Evolutionary conservation across 306 rosid species (phyloP).

Genomic region (Lablab purpureus): DNA sequence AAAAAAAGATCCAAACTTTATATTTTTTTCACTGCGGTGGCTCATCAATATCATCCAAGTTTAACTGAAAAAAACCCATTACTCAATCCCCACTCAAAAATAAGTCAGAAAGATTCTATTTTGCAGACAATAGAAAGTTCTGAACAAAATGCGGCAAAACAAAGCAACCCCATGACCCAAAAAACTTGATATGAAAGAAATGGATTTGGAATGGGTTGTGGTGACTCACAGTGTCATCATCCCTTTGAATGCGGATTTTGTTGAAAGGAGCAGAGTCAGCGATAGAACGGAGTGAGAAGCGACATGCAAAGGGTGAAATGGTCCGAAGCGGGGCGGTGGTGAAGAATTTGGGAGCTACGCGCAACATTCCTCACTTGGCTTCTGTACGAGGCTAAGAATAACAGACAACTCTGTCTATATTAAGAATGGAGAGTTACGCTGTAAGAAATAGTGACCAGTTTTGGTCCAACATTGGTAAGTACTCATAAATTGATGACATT

Average conservation of each 20-base stretch:
- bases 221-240: constrained; percentile 63
- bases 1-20: constrained; percentile 1
- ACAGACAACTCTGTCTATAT: neutral
- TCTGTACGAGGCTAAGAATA: neutral
- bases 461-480: too few relatives aligned
- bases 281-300: constrained; percentile 76
- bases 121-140: neutral
- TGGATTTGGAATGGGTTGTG: neutral
- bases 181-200: neutral
- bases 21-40: neutral
- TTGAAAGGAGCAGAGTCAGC: constrained; percentile 80
- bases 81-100: neutral
- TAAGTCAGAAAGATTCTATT: neutral
- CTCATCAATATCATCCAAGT: neutral
- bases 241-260: constrained; percentile 83
- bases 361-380: constrained; percentile 41
- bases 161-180: constrained; percentile 2
- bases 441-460: neutral
- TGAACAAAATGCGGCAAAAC: neutral
- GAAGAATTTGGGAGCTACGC: constrained; percentile 50
- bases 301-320: constrained; percentile 49
- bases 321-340: constrained; percentile 36
- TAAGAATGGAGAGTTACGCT: neutral
- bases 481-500: too few relatives aligned
- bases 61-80: constrained; percentile 18